Percentiles rank a stretch among this genome's conserved stretches.
Conservation (phyloP, 139 green algal species). For the Micractinium conductrix region DNA sequence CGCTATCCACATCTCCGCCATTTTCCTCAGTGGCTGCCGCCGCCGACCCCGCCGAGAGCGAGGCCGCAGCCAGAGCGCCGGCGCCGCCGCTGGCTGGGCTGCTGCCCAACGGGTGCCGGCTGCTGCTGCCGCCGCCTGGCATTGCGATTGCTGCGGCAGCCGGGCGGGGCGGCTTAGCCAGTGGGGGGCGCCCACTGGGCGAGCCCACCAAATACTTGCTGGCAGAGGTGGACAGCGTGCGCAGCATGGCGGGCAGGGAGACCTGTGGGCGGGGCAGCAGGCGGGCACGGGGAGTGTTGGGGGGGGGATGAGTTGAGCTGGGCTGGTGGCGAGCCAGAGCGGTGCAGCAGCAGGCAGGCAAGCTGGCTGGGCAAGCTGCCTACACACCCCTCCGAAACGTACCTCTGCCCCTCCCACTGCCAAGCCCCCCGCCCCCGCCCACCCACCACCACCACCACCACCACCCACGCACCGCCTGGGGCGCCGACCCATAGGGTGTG, state of each 20-base stretch:
- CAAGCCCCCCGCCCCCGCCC: too few species aligned
- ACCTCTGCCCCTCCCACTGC: too few species aligned
- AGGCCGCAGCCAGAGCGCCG: not conserved
- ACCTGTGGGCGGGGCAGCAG: not conserved
- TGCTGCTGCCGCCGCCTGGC: not conserved
- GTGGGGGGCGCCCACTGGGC: not conserved
- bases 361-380: too few species aligned
- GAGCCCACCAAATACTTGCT: not conserved
- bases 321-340: too few species aligned
- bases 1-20: not conserved
- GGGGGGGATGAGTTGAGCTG: not conserved
- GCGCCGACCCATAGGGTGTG: conserved; percentile 21
- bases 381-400: too few species aligned
- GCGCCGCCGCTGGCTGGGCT: not conserved
- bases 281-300: not conserved
- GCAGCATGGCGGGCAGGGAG: conserved; percentile 27
- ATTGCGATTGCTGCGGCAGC: not conserved
- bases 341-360: not conserved
- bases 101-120: not conserved
- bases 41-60: not conserved
- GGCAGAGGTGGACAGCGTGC: conserved; percentile 20
- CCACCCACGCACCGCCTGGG: conserved; percentile 3
- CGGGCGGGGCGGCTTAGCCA: conserved; percentile 10
- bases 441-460: too few species aligned
- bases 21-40: not conserved